Base-by-base conservation (phyloP, 2,329 filamentous ascomycete genomes). In the Aphanoascus verrucosus region DNA sequence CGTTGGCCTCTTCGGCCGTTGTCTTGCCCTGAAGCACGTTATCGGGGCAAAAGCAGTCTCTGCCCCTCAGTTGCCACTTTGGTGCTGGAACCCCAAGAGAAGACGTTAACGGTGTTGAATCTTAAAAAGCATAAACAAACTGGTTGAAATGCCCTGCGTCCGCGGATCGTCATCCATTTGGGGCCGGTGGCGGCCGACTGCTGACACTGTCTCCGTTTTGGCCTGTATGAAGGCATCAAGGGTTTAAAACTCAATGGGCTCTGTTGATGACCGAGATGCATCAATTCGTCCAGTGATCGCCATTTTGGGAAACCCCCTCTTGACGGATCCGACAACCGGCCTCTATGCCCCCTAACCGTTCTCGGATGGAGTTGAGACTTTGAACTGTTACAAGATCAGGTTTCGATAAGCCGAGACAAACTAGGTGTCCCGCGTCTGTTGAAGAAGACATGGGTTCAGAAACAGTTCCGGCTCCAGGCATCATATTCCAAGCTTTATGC, bases 141-240 rank as follows among this genome's bases (percentile, higher is more conserved):
- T 40, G 38, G 40, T 45, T 44, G 40, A 43, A 52, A 52, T 52
- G 49, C 37, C 40, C 49, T 44, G 40, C 14, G n/a, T 12, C 49
- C n/a, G 32, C 41, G 47, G 47, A 49, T 49, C 47, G 47, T 14
- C 47, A 31, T 20, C 20, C 47, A 6, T 49, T 31, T 15, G 11
- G 47, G 47, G 19, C 37, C 40, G 8, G 49, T 44, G 49, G 49
- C 48, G 55, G 52, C 55, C 43, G 35, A 37, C 43, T 54, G 48
- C 44, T 60, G 57, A 59, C 47, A 59, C 57, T 51, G 48, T 17
- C 47, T 54, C 34, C n/a, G 58, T 60, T 59, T 60, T 52, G 56
- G 34, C 45, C 45, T 43, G 51, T 49, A 48, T 54, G 53, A 57
- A 54, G 42, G 28, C 50, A 49, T 23, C 42, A 43, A 8, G 49